Evolutionary conservation across 2,329 filamentous ascomycete species (phyloP), one percentile per base, ranked within the genome.

Genomic region (Ascochyta lentis): DNA sequence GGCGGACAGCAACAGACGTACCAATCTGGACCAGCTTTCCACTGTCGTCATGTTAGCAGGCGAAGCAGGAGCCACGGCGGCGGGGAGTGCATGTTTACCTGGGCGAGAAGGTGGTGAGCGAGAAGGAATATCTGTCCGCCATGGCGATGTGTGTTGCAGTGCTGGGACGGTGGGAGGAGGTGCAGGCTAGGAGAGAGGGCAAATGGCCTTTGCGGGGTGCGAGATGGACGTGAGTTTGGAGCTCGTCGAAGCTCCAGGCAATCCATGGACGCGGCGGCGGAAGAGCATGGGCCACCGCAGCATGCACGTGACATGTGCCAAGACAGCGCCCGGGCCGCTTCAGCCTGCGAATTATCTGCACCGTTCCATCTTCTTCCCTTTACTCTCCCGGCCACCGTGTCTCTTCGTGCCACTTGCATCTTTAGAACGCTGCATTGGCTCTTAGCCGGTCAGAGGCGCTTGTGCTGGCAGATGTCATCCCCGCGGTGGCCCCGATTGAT

Each of bases 21-120:
- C 94, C 94, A 81, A 99, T 98, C 82, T 99, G 95, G 66, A 98
- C 94, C 82, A 99, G 89, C 84, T 99, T 99, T 78, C 95, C 95
- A 79, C 95, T 98, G 69, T 69, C 59, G 56, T 56, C 44, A 60
- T 67, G 76, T 86, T 78, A 85, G 81, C 77, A 72, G 60, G 52
- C 37, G 59, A 72, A 70, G 64, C 65, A 58, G 66, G 66, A 62
- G 61, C 59, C 42, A 63, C 37, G 34, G 49, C 49, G 54, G 43
- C 46, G 52, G 57, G 54, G 50, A 48, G 26, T 49, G 54, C 37
- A 59, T 69, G 61, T 87, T 80, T 88, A 96, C 95, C 94, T 99
- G 78, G 95, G 95, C 74, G 95, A 98, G 89, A 99, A 99, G 65
- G 95, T 99, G 64, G 95, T 99, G 77, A 99, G 86, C 58, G 95